Conservation (phyloP, 345 rosid species). For the Mangifera indica region DNA sequence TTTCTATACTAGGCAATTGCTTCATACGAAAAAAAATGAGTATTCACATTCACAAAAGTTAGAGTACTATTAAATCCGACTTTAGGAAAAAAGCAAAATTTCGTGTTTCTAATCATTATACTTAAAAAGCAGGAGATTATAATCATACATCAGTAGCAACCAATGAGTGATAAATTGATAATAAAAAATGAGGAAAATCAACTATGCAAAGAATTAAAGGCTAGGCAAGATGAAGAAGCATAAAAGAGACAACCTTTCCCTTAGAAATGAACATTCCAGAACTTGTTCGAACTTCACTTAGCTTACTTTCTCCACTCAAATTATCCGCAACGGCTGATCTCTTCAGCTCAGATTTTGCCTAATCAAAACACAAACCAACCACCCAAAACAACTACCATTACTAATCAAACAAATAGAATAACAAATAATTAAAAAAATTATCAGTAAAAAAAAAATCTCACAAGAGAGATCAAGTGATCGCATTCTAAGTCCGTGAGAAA, state of each 20-base stretch:
- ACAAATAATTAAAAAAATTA: neutral
- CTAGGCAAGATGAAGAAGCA: neutral
- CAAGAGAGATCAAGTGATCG: slow-evolving; percentile 91
- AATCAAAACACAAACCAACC: slow-evolving; percentile 12
- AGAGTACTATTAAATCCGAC: neutral
- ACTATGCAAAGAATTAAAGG: neutral
- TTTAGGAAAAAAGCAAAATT: neutral
- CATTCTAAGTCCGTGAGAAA: slow-evolving; percentile 90
- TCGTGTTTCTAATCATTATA: neutral
- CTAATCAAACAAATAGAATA: neutral
- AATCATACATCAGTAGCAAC: neutral
- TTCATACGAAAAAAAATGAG: no score
- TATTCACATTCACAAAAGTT: neutral
- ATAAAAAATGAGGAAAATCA: neutral
- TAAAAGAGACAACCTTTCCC: slow-evolving; percentile 62
- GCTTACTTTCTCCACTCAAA: slow-evolving; percentile 72
- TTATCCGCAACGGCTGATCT: slow-evolving; percentile 96
- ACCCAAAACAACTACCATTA: neutral
- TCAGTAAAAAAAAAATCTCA: slow-evolving; percentile 34
- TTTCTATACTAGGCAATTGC: neutral
- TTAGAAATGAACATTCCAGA: slow-evolving; percentile 93
- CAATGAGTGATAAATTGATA: neutral
- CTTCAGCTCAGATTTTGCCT: slow-evolving; percentile 88
- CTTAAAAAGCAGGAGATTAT: neutral
- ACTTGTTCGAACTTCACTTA: slow-evolving; percentile 88